phyloP scores from a whole-genome alignment of 2,329 filamentous ascomycete genomes.

The Scolecobasidium constrictum region DNA sequence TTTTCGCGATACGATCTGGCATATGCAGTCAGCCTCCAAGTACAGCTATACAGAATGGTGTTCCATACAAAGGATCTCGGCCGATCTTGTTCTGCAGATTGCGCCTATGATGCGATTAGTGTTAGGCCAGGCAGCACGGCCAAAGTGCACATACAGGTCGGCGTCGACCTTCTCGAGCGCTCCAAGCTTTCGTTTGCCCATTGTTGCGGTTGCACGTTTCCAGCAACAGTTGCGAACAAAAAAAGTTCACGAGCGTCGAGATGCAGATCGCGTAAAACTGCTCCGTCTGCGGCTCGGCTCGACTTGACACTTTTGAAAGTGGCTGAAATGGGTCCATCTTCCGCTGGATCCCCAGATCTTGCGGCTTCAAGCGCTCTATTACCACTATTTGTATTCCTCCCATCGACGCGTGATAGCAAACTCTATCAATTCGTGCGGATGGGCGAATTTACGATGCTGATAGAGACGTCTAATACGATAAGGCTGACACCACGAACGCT shows the following conservation, averaged over 20 bases:
- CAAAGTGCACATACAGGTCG: constrained; percentile 49
- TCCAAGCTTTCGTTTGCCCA: constrained; percentile 81
- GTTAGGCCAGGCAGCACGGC: not conserved
- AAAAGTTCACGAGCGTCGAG: too few relatives aligned
- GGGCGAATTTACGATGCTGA: too few relatives aligned
- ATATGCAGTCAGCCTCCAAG: not conserved
- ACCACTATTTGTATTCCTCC: too few relatives aligned
- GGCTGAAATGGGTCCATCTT: too few relatives aligned
- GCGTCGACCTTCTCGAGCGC: constrained; percentile 94
- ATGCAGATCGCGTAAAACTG: not conserved
- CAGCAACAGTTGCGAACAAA: too few relatives aligned
- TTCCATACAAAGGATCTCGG: constrained; percentile 66
- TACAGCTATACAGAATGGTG: not conserved
- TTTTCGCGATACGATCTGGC: constrained; percentile 76
- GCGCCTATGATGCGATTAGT: constrained; percentile 41
- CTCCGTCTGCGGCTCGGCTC: not conserved
- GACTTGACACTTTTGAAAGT: too few relatives aligned
- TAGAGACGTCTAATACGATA: too few relatives aligned
- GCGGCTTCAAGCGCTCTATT: too few relatives aligned
- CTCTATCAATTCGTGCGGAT: too few relatives aligned
- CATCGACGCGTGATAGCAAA: too few relatives aligned
- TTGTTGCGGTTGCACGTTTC: constrained; percentile 25
- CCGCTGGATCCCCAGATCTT: too few relatives aligned
- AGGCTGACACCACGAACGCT: too few relatives aligned
- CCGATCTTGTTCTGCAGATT: constrained; percentile 88